phyloP scores from a whole-genome alignment of 495 filamentous ascomycete species.

The Neurospora sp. region DNA sequence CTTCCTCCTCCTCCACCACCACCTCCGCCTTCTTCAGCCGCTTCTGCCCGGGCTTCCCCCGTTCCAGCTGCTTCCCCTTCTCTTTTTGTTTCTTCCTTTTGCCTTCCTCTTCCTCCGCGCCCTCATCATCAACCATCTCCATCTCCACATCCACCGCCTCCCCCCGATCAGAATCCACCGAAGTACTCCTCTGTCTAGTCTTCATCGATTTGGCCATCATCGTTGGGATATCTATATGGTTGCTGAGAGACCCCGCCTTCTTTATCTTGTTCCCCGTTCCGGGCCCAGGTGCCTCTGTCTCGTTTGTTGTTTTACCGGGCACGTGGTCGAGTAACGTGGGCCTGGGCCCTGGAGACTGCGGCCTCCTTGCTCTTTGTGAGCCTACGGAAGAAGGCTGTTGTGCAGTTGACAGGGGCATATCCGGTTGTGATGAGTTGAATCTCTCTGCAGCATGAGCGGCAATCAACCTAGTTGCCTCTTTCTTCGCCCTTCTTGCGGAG shows the following conservation, averaged over 20 bases:
- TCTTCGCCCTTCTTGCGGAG: neutral
- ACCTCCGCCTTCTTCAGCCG: neutral
- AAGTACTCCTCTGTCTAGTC: neutral
- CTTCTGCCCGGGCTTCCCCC: neutral
- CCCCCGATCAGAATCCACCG: rapidly evolving
- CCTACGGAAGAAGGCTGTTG: no score
- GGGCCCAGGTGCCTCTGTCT: no score
- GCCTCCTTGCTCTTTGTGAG: no score
- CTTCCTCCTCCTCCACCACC: neutral
- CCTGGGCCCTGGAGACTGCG: no score
- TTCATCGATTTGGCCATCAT: neutral
- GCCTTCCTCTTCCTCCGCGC: neutral
- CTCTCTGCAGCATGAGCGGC: neutral
- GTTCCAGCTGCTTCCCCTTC: neutral
- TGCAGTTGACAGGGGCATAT: no score
- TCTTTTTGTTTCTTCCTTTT: neutral
- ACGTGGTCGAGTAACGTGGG: no score
- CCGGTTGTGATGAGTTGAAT: neutral
- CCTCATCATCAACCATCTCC: neutral
- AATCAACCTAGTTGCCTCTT: no score
- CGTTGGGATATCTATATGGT: no score
- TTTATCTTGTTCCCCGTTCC: no score
- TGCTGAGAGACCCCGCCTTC: no score
- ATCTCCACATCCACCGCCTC: neutral
- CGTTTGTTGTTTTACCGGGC: no score